Base-by-base conservation (phyloP, 169 alveolate species). In the Babesia bovis region DNA sequence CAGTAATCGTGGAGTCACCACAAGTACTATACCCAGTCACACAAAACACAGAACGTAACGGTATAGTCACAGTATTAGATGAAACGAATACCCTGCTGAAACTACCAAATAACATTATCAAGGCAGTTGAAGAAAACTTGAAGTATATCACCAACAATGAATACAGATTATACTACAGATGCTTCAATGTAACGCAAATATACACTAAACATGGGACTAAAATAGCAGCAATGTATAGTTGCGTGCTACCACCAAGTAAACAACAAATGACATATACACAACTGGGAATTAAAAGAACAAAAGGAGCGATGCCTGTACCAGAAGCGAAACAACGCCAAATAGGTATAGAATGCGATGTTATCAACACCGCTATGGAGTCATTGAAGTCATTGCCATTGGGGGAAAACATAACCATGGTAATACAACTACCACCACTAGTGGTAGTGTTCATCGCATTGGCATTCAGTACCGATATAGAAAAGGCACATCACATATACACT, bases 141-240 rank as follows among this genome's bases (percentile, higher is more conserved):
- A 12, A 35, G 7, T n/a, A 12, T n/a, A 38, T 69, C 1, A 38
- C 55, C 0, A 12, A 21, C 32, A 36, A 50, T 17, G 30, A n/a
- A 12, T 35, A 61, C 40, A 66, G 42, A 47, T 28, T 61, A 7
- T 74, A 60, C 38, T 50, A 45, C 15, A 77, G 67, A 66, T 61
- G 60, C 35, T 77, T 77, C 68, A n/a, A 55, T 6, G 76, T 68
- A 5, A 82, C 82, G 23, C 82, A 77, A 28, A 56, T 66, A 36
- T 66, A 35, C 57, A 49, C 41, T 21, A 70, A 51, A 7, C 66
- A 26, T 19, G 25, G 42, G 33, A 55, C 76, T 32, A 25, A 53
- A 9, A 26, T 58, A 6, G 53, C 71, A 4, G 71, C 74, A 26
- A 82, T 68, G 13, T 67, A 41, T 60, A 30, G 81, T 23, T 52